Base-by-base conservation (phyloP, 148 eudicot genomes). In the Oxyria digyna region DNA sequence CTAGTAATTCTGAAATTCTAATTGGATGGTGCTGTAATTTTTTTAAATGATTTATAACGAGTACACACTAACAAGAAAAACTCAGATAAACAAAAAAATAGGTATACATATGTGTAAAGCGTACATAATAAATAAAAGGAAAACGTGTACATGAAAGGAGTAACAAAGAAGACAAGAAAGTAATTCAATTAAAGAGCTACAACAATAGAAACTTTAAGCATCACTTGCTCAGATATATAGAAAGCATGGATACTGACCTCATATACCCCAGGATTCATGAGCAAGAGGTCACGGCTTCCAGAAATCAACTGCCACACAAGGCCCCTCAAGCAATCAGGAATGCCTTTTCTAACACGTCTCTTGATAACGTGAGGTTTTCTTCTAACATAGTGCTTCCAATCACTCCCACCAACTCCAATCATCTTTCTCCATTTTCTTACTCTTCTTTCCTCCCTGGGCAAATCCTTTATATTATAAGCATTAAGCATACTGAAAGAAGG, bases 271-370 rank as follows among this genome's bases (percentile, higher is more conserved):
- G 99, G 93, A 20, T 91, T 94, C 97, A 94, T 83, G 72, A 94
- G 86, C 85, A 94, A 81, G 76, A 94, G 96, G 79, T 90, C 99
- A 62, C 97, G 88, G 73, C 99, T 94, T 76, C 99, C 99, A 27
- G 99, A 94, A 46, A 91, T 88, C 79, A 94, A 80, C 78, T 94
- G 99, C 99, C 99, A 94, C 68, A 91, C 99, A 81, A 91, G 96
- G 24, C 99, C 96, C 76, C 99, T 88, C 68, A 94, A 79, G 78
- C 99, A 91, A 84, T 94, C 97, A 75, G 99, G 97, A 71, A 94
- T 91, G 70, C 99, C 99, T 84, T 94, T 94, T 69, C 99, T 84
- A 62, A 94, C 85, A 45, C 99, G 91, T 66, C 99, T 83, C 78
- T 91, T 91, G 23, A 94, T 93, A 68, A 94, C 87, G 69, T 79